Evolutionary conservation across 768 basidiomycete genomes (phyloP), one percentile per base, ranked within the genome.

Genomic region (Boletus speciosus): DNA sequence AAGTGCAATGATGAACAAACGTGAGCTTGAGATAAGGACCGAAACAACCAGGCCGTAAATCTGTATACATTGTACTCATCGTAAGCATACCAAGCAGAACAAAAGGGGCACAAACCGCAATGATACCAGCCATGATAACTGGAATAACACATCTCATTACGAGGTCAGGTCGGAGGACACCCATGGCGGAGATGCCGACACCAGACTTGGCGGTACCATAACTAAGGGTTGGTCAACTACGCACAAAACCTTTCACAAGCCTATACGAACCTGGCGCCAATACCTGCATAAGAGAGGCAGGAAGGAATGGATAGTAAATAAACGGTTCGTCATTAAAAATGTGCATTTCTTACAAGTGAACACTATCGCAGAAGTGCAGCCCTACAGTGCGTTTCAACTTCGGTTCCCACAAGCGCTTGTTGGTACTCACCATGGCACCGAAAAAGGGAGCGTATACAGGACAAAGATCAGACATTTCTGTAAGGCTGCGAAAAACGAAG

Each of bases 121-220:
- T 97, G 78, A 98, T 98, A 93, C 96, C 96, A 81, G 96, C 96
- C 96, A 98, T 98, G 75, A 99, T 89, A 71, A 98, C 94, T 43
- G 95, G 95, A 49, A 98, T 85, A 60, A 90, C 87, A 83, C 90
- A 95, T 80, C 88, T 93, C 90, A 98, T 96, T 91, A 98, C 95
- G 66, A 88, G 79, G 79, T 96, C 95, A 48, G 95, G 96, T 59
- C 94, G 86, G 54, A 97, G 85, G 63, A 96, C 92, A 52, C 95
- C 93, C 97, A 97, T 98, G 61, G 97, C 95, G 52, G 93, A 89
- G 62, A 97, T 93, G 66, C 93, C 93, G 61, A 93, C 97, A 67
- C 97, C 97, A 64, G 97, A 97, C 77, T 98, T 99, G 70, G 97
- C 94, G 43, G 96, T 98, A 59, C 97, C 97, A 78, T 99, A 98